phyloP scores from a whole-genome alignment of 148 eudicot genomes.

The Rhododendron vialii region DNA sequence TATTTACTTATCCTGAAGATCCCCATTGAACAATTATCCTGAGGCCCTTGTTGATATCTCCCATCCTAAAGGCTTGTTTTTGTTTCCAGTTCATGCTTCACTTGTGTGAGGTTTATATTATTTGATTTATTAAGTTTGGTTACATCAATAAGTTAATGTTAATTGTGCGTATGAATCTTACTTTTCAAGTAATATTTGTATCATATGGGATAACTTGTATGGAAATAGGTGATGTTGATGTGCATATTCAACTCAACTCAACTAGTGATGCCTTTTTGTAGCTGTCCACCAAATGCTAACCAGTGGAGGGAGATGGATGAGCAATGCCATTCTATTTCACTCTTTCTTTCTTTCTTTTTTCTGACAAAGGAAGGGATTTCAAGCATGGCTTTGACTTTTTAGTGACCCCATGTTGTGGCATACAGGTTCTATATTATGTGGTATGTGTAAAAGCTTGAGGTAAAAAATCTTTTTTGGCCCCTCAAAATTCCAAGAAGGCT shows the following conservation, averaged over 20 bases:
- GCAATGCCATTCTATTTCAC: neutral
- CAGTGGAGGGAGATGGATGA: neutral
- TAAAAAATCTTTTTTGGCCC: neutral
- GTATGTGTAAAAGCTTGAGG: neutral
- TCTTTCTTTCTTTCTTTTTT: neutral
- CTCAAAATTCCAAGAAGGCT: neutral
- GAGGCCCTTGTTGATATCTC: neutral
- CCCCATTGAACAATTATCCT: neutral
- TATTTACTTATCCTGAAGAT: neutral
- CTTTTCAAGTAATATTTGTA: neutral
- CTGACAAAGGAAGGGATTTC: neutral
- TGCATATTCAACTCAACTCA: neutral
- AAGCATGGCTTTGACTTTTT: neutral
- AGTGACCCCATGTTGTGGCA: neutral
- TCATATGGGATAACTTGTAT: neutral
- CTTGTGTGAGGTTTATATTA: neutral
- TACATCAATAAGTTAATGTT: neutral
- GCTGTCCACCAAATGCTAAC: neutral
- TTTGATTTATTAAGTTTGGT: neutral
- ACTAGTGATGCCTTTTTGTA: neutral
- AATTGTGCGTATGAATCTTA: neutral
- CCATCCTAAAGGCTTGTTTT: neutral
- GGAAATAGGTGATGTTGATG: neutral
- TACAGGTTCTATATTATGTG: neutral
- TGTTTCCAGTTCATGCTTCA: neutral